A percentile compares a stretch with the other conserved stretches of the same genome.
Conservation (phyloP, 1,284 basidiomycete species). For the Moesziomyces globuligerus region DNA sequence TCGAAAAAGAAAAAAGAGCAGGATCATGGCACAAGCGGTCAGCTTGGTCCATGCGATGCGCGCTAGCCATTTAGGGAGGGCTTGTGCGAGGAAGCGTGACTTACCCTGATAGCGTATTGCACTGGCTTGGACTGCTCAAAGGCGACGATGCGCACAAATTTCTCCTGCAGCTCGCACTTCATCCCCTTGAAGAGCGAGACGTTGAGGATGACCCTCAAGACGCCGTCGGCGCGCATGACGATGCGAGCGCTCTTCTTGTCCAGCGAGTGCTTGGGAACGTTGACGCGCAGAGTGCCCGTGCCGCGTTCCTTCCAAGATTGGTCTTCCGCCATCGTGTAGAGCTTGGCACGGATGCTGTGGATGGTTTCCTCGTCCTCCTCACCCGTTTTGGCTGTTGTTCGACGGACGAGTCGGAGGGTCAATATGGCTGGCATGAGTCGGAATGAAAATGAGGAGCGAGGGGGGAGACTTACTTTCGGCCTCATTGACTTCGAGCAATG, state of each 20-base stretch:
- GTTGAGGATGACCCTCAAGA: conserved; percentile 84
- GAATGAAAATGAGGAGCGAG: too few relatives aligned
- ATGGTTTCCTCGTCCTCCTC: conserved; percentile 91
- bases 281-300: conserved; percentile 82
- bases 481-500: conserved; percentile 31
- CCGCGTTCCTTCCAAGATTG: conserved; percentile 88
- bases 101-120: conserved; percentile 62
- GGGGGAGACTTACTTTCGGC: conserved; percentile 34
- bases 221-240: conserved; percentile 95
- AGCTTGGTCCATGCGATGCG: not conserved
- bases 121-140: conserved; percentile 59
- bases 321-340: conserved; percentile 75
- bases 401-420: too few relatives aligned
- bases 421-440: not conserved
- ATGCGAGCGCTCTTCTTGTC: conserved; percentile 77
- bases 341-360: conserved; percentile 84
- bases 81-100: conserved; percentile 3
- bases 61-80: not conserved
- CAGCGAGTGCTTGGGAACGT: conserved; percentile 73
- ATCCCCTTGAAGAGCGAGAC: conserved; percentile 86
- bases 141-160: conserved; percentile 62
- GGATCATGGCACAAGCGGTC: not conserved
- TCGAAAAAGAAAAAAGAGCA: too few relatives aligned
- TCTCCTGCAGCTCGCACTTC: conserved; percentile 77
- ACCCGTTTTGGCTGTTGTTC: conserved; percentile 78